These are phyloP conservation scores for Scleroderma bovista DNA, from an alignment of 768 basidiomycete species.

Conservation along the genomic window DNA sequence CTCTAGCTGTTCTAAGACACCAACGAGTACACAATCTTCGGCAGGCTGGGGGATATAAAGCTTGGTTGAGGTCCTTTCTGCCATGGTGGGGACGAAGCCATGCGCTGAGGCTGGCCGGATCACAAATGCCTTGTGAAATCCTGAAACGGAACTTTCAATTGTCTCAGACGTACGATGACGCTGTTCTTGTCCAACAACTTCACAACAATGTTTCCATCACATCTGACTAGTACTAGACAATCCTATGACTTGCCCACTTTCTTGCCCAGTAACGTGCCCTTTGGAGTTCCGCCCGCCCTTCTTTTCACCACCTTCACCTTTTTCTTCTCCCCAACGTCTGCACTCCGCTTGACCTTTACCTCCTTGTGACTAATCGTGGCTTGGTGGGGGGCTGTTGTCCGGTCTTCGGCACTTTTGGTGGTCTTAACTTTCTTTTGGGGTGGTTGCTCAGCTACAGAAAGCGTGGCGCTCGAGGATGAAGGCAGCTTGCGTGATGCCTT, in stretches of 20 bases:
- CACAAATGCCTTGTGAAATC: neutral
- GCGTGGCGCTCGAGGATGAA: neutral
- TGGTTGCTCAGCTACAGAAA: slow-evolving; percentile 4
- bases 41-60: slow-evolving; percentile 46
- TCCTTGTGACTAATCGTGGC: slow-evolving; percentile 36
- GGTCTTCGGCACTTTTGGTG: neutral
- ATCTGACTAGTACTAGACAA: too few species aligned
- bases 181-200: too few species aligned
- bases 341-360: slow-evolving; percentile 48
- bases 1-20: slow-evolving; percentile 56
- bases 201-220: too few species aligned
- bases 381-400: slow-evolving; percentile 8
- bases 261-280: slow-evolving; percentile 50
- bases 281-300: slow-evolving; percentile 45
- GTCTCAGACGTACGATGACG: too few species aligned
- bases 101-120: neutral
- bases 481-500: neutral
- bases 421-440: slow-evolving; percentile 7
- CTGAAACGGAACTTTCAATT: neutral
- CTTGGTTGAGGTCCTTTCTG: slow-evolving; percentile 39
- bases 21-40: slow-evolving; percentile 45
- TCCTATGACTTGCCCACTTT: slow-evolving; percentile 34
- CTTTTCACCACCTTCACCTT: slow-evolving; percentile 39
- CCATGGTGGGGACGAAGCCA: neutral
- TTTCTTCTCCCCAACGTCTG: slow-evolving; percentile 49